Evolutionary conservation across 2,329 filamentous ascomycete species (phyloP).

Genomic region (Botryotinia globosa): DNA sequence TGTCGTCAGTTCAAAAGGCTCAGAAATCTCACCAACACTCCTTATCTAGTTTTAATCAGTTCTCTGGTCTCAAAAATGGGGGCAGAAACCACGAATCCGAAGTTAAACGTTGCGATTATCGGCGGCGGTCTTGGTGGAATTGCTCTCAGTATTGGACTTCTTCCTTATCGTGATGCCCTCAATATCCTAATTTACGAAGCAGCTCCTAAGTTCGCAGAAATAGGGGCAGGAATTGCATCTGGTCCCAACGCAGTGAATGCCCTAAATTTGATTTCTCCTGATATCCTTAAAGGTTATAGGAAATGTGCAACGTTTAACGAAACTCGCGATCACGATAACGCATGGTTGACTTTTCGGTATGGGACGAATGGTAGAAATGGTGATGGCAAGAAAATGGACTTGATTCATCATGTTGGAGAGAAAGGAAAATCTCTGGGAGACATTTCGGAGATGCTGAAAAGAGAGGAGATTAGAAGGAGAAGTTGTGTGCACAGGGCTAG

Average conservation of each 20-base stretch:
- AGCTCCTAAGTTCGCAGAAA: conserved; percentile 25
- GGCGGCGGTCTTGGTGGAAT: conserved; percentile 32
- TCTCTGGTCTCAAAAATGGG: background rate
- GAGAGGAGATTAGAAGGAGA: background rate
- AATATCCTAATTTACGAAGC: conserved; percentile 28
- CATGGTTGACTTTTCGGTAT: conserved; percentile 23
- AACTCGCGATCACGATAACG: conserved; percentile 29
- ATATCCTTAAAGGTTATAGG: conserved; percentile 24
- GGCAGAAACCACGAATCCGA: background rate
- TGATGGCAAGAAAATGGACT: background rate
- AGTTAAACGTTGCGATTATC: conserved; percentile 26
- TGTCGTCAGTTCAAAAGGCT: background rate
- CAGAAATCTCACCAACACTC: background rate
- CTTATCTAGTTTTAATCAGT: too few species aligned
- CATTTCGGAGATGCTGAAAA: background rate
- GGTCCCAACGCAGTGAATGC: conserved; percentile 24
- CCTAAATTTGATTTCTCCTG: conserved; percentile 25
- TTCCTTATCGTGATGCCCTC: conserved; percentile 13
- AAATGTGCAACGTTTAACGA: conserved; percentile 22
- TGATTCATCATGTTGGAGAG: background rate
- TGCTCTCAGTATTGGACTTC: conserved; percentile 26
- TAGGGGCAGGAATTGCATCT: conserved; percentile 30
- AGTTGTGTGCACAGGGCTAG: conserved; percentile 15
- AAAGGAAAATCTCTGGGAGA: background rate
- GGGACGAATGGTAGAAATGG: conserved; percentile 8